These are phyloP conservation scores for Gillenia trifoliata DNA, from an alignment of 306 rosid genomes.

Conservation along the genomic window DNA sequence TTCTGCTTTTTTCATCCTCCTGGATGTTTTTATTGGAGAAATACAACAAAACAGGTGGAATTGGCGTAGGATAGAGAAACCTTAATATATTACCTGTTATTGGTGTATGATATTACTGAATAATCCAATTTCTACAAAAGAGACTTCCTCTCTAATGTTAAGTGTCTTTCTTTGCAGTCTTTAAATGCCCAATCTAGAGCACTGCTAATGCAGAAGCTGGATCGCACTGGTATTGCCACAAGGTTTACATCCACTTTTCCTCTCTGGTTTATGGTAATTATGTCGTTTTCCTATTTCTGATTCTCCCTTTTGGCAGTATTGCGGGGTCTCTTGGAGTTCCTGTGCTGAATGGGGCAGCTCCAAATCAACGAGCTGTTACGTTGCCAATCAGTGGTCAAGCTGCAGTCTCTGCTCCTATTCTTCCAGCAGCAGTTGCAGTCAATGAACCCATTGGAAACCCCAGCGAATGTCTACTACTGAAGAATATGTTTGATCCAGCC, in stretches of 20 bases:
- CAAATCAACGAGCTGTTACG: constrained; percentile 46
- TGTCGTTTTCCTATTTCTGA: not conserved
- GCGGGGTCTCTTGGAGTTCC: constrained; percentile 61
- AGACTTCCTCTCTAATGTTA: not conserved
- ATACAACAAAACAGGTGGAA: not conserved
- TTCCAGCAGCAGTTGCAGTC: constrained; percentile 46
- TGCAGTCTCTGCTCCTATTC: constrained; percentile 37
- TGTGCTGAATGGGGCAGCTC: constrained; percentile 60
- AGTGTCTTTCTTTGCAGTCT: constrained; percentile 44
- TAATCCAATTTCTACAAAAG: not conserved
- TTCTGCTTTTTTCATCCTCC: not conserved
- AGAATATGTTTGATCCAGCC: constrained; percentile 94
- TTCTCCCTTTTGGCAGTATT: constrained; percentile 48
- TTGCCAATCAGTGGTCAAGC: constrained; percentile 68
- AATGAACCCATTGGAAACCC: constrained; percentile 75
- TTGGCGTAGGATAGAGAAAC: not conserved
- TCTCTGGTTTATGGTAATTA: not conserved
- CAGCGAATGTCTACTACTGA: constrained; percentile 81
- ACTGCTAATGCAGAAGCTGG: constrained; percentile 88
- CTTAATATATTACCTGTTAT: not conserved
- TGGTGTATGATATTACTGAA: not conserved
- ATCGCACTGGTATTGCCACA: constrained; percentile 77
- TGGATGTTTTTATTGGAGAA: not conserved
- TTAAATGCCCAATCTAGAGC: constrained; percentile 98
- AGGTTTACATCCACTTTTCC: constrained; percentile 46